Percentiles rank a stretch among this genome's conserved stretches.
phyloP scores from a whole-genome alignment of 2,329 filamentous ascomycete genomes.

The Lecanicillium sp. region DNA sequence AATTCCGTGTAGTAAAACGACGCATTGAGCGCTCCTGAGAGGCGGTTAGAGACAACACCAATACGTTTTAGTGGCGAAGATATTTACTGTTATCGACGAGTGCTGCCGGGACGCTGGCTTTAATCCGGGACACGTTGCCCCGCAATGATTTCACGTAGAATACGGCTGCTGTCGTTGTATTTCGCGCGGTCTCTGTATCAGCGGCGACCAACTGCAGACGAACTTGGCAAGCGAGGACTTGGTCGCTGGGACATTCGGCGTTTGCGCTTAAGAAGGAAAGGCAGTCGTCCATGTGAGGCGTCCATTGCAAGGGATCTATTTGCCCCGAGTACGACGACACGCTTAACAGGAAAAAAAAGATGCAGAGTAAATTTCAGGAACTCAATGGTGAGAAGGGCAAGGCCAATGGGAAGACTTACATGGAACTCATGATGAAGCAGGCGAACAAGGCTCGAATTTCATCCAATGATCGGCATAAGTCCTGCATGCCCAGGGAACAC shows the following conservation, averaged over 20 bases:
- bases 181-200: background rate
- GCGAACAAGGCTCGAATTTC: background rate
- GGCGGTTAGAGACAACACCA: background rate
- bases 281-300: background rate
- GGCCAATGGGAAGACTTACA: background rate
- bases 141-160: background rate
- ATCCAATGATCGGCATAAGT: background rate
- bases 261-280: background rate
- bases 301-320: background rate
- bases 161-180: background rate
- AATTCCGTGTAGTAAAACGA: background rate
- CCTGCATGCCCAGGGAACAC: background rate
- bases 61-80: background rate
- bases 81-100: background rate
- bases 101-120: background rate
- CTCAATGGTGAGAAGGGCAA: background rate
- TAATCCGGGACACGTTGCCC: background rate
- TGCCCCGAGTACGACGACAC: background rate
- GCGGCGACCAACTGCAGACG: background rate
- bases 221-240: background rate
- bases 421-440: background rate
- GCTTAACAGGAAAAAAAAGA: background rate
- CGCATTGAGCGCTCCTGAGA: background rate
- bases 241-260: background rate
- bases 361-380: background rate